Base-by-base conservation (phyloP, 1,284 basidiomycete species). In the Puccinia hordei region DNA sequence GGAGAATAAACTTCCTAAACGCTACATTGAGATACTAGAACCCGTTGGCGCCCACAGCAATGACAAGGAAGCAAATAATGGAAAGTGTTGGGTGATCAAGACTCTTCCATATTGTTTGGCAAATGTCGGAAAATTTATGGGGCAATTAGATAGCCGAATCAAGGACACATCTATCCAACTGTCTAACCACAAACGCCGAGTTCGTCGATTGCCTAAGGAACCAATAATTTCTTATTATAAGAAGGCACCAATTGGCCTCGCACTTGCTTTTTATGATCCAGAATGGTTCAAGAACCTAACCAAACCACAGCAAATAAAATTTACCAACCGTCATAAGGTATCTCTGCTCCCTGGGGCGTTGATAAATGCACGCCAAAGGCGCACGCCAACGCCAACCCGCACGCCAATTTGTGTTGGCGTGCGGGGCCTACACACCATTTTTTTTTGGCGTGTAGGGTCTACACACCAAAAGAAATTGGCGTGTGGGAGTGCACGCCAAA, bases 31-130 rank as follows among this genome's bases (percentile, higher is more conserved):
- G 15, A 49, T 76, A 4, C 9, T 76, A 13, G 1, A 8, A 1
- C 33, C 59, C 6, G 24, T 63, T 49, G 35, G 49, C 30, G 57
- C 73, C n/a, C 73, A 76, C 41, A 76, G 73, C 33, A 27, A 76
- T 65, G 73, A 76, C 27, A 30, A 76, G n/a, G 15, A 22, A 17
- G 22, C 46, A 27, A 30, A 65, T 33, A 49, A 65, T 6, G 24
- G 46, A 27, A n/a, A 22, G 17, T 65, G 46, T 27, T 44, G n/a
- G 15, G 8, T 1, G 22, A 76, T 76, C 57, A 76, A 76, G 49
- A 76, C 73, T 15, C 59, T 76, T 6, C n/a, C n/a, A n/a, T n/a
- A n/a, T n/a, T n/a, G n/a, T n/a, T n/a, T n/a, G n/a, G n/a, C n/a
- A n/a, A n/a, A n/a, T n/a, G n/a, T n/a, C n/a, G n/a, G n/a, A n/a